Base-by-base conservation (phyloP, 2,329 filamentous ascomycete genomes). In the Fusarium pseudonygamai region DNA sequence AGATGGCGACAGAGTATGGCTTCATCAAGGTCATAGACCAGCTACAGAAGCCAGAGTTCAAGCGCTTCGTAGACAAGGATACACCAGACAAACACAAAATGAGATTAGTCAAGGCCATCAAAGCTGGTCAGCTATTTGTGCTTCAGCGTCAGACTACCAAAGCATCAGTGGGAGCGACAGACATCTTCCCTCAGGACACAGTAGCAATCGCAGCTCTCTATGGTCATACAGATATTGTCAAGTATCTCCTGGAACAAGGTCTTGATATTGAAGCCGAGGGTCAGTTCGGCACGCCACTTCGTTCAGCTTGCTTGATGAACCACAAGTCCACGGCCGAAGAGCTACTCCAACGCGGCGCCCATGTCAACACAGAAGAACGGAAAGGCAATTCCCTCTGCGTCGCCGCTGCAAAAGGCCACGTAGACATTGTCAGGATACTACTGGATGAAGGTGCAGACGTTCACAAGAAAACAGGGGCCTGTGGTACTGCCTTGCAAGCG, bases 211-310 rank as follows among this genome's bases (percentile, higher is more conserved):
- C 69, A 0, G 49, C 67, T 5, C 36, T 69, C 1, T 50, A 50
- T 22, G 55, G 64, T 2, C 45, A 66, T 20, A 5, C 14, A 1
- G 46, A 34, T 7, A 49, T 66, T 13, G 6, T 69, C 18, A 43
- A 47, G 5, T 58, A 52, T 43, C 60, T 73, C 3, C 15, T 64
- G 4, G n/a, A 40, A 1, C 26, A 47, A 10, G 70, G 69, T 3
- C 39, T 69, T 30, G 13, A 36, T 14, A 60, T 72, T 7, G 69
- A 72, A 32, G 30, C 39, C 0, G 49, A 69, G n/a, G 68, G 70
- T 5, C 52, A 52, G 10, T 72, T 60, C 22, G 70, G 69, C 2
- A 61, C 70, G 4, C 68, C 69, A 8, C 28, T 73, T 5, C 37
- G 55, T 2, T 59, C 53, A 1, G 64, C 70, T n/a, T 57, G 53